A percentile compares a stretch with the other conserved stretches of the same genome.
Evolutionary conservation across 2,329 filamentous ascomycete genomes (phyloP).

Genomic region (Didymellaceae sp.): DNA sequence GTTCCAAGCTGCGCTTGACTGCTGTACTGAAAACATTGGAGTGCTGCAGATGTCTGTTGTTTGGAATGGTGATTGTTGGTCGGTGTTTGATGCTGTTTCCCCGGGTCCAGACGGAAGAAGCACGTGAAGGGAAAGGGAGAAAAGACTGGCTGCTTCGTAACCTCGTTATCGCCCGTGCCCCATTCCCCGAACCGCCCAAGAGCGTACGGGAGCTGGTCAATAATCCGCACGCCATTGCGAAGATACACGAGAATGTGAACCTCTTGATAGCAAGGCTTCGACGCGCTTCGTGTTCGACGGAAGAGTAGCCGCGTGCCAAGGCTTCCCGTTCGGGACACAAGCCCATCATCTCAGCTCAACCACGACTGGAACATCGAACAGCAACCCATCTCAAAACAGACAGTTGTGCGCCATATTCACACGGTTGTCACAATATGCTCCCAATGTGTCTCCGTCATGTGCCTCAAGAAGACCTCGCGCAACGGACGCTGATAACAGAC

Average conservation of each 20-base stretch:
- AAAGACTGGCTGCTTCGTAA: slow-evolving; percentile 26
- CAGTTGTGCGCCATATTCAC: neutral
- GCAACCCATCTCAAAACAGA: neutral
- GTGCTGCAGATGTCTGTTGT: slow-evolving; percentile 8
- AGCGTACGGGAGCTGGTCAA: slow-evolving; percentile 17
- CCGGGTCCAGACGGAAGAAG: slow-evolving; percentile 30
- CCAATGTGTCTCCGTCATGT: too few species aligned
- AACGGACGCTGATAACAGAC: too few species aligned
- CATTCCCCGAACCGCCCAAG: slow-evolving; percentile 13
- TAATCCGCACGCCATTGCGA: slow-evolving; percentile 28
- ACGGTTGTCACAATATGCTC: neutral
- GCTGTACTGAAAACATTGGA: slow-evolving; percentile 30
- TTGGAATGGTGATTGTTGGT: slow-evolving; percentile 3
- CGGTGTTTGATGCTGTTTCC: slow-evolving; percentile 14
- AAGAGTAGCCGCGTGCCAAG: slow-evolving; percentile 3
- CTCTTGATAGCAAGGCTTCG: slow-evolving; percentile 11
- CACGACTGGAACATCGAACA: neutral
- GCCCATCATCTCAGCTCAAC: slow-evolving; percentile 5
- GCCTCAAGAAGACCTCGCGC: too few species aligned
- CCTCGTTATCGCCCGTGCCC: slow-evolving; percentile 13
- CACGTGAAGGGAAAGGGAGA: slow-evolving; percentile 39
- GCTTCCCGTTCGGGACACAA: slow-evolving; percentile 4
- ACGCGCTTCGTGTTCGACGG: slow-evolving; percentile 1
- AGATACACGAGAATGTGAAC: slow-evolving; percentile 14
- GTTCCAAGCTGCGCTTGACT: slow-evolving; percentile 11